These are phyloP conservation scores for Amanita inopinata DNA, from an alignment of 768 basidiomycete genomes.

Conservation along the genomic window DNA sequence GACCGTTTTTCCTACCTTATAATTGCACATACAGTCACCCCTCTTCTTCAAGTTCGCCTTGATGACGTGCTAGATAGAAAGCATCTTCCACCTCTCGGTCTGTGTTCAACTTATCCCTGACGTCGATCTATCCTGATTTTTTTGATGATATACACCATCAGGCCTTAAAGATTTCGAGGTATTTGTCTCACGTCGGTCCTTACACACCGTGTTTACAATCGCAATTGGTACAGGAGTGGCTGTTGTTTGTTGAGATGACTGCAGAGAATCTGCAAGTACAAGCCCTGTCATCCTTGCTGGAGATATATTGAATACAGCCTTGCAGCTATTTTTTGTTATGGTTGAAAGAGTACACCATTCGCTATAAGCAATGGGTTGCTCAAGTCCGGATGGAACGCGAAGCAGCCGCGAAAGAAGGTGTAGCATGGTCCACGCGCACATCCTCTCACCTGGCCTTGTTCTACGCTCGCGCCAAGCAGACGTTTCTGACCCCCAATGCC, in stretches of 20 bases:
- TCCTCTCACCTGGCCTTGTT: conserved; percentile 59
- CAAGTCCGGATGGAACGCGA: conserved; percentile 24
- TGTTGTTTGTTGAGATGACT: conserved; percentile 66
- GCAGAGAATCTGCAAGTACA: conserved; percentile 62
- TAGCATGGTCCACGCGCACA: conserved; percentile 31
- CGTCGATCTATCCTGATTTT: conserved; percentile 5
- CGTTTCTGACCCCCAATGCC: conserved; percentile 66
- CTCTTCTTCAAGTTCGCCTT: conserved; percentile 54
- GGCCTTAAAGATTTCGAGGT: conserved; percentile 66
- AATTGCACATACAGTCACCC: conserved; percentile 37
- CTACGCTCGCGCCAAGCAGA: conserved; percentile 71
- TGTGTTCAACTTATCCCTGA: no score
- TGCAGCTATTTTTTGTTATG: conserved; percentile 71
- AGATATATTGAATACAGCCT: conserved; percentile 10
- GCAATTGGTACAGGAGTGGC: conserved; percentile 49
- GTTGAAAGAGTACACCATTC: conserved; percentile 61
- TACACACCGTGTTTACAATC: neutral
- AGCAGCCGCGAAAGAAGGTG: conserved; percentile 19
- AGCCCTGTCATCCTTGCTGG: conserved; percentile 4
- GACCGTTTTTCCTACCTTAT: conserved; percentile 5
- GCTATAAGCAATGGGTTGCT: conserved; percentile 35
- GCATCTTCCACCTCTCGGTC: conserved; percentile 71
- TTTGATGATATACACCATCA: conserved; percentile 14
- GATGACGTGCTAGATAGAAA: conserved; percentile 70
- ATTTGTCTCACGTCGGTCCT: conserved; percentile 2